These are phyloP conservation scores for Gnomoniopsis sp. DNA, from an alignment of 2,329 filamentous ascomycete species.

Conservation along the genomic window DNA sequence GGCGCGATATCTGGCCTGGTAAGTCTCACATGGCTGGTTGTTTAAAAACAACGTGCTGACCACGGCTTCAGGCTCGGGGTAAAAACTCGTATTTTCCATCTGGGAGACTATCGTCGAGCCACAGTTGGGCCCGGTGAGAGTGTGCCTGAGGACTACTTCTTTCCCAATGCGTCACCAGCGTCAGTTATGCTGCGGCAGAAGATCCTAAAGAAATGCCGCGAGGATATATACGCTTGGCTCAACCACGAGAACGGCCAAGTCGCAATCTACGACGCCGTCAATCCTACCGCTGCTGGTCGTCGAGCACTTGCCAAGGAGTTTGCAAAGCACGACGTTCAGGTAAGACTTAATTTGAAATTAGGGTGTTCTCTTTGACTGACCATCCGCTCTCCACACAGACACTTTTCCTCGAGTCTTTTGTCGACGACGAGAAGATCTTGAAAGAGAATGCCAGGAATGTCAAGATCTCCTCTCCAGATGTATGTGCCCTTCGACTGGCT, in stretches of 20 bases:
- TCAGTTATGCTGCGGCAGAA: slow-evolving; percentile 95
- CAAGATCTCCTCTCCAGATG: slow-evolving; percentile 95
- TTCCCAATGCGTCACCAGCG: slow-evolving; percentile 85
- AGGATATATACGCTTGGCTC: slow-evolving; percentile 94
- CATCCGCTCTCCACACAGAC: slow-evolving; percentile 54
- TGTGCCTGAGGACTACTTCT: slow-evolving; percentile 97
- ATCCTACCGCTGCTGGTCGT: slow-evolving; percentile 79
- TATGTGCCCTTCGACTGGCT: slow-evolving; percentile 37
- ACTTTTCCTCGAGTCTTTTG: slow-evolving; percentile 93
- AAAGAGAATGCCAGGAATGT: slow-evolving; percentile 96
- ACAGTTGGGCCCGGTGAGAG: slow-evolving; percentile 80
- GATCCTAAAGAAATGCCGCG: slow-evolving; percentile 94
- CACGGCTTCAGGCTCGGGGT: slow-evolving; percentile 70
- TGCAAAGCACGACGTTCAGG: slow-evolving; percentile 93
- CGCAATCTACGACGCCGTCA: slow-evolving; percentile 97
- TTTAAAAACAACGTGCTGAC: slow-evolving; percentile 14
- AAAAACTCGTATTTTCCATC: slow-evolving; percentile 95
- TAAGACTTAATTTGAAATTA: slow-evolving; percentile 31
- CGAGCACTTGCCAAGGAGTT: slow-evolving; percentile 90
- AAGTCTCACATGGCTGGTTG: slow-evolving; percentile 15
- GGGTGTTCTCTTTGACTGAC: slow-evolving; percentile 10
- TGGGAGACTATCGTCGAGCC: slow-evolving; percentile 92
- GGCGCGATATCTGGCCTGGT: slow-evolving; percentile 90
- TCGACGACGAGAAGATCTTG: slow-evolving; percentile 88
- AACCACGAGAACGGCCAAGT: slow-evolving; percentile 98